Percentiles rank a stretch among this genome's conserved stretches.
Evolutionary conservation across 805 yeast genomes (phyloP).

Genomic region (Novakomyces olei): DNA sequence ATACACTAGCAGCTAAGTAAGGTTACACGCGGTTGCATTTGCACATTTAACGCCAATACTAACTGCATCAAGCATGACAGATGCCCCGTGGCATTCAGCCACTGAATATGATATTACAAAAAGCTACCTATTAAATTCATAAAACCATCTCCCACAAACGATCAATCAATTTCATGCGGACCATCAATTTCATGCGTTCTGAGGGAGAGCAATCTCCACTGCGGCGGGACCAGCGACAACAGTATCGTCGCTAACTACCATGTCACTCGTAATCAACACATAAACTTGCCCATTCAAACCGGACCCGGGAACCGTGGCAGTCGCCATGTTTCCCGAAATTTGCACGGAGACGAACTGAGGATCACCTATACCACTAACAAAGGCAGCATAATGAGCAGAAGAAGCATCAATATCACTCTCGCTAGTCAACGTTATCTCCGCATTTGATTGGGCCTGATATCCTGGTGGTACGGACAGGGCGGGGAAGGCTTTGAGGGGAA

Average conservation of each 20-base stretch:
- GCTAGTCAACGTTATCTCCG: slow-evolving; percentile 3
- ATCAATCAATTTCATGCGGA: too few species aligned
- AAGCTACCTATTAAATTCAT: too few species aligned
- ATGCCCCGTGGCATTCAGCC: too few species aligned
- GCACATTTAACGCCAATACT: too few species aligned
- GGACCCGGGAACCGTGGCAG: slow-evolving; percentile 1
- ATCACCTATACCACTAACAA: too few species aligned
- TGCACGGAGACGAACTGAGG: neutral
- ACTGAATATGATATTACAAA: too few species aligned
- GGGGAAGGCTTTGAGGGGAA: slow-evolving; percentile 5
- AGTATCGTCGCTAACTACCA: neutral
- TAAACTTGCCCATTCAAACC: slow-evolving; percentile 3
- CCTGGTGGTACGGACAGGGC: slow-evolving; percentile 4
- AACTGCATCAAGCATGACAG: too few species aligned
- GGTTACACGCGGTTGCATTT: too few species aligned
- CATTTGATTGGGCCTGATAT: slow-evolving; percentile 1
- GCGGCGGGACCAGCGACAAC: slow-evolving; percentile 5
- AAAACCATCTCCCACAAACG: too few species aligned
- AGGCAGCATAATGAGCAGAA: slow-evolving; percentile 1
- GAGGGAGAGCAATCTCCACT: too few species aligned
- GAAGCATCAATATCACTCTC: neutral
- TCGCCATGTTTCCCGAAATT: neutral
- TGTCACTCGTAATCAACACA: slow-evolving; percentile 4
- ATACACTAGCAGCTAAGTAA: too few species aligned
- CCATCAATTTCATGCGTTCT: too few species aligned